Evolutionary conservation across 306 rosid genomes (phyloP).

Genomic region (Citrullus amarus): DNA sequence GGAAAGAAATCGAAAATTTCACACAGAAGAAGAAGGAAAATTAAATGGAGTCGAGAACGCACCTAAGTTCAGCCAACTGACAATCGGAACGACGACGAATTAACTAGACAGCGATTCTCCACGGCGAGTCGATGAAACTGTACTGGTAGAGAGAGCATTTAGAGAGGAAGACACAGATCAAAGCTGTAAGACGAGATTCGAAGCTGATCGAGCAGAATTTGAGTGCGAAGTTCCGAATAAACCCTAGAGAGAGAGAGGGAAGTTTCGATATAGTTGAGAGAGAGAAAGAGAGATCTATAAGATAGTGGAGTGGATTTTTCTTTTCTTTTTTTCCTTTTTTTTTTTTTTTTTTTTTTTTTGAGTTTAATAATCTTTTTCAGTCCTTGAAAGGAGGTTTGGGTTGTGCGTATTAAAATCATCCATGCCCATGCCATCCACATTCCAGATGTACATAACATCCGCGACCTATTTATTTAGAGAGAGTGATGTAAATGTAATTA

Average conservation of each 20-base stretch:
- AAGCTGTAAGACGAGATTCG: slow-evolving; percentile 32
- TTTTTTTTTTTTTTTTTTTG: neutral
- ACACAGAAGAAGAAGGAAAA: neutral
- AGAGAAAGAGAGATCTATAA: slow-evolving; percentile 16
- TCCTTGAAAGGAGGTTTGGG: neutral
- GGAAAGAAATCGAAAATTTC: neutral
- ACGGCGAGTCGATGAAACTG: slow-evolving; percentile 10
- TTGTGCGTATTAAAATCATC: slow-evolving; percentile 3
- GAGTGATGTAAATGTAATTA: neutral
- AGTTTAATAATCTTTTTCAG: neutral
- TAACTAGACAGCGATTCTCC: neutral
- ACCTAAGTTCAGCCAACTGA: slow-evolving; percentile 3
- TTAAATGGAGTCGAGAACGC: neutral
- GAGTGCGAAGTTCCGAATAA: slow-evolving; percentile 47
- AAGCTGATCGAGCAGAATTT: slow-evolving; percentile 26
- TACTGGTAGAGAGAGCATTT: slow-evolving; percentile 14
- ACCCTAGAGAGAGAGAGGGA: slow-evolving; percentile 67
- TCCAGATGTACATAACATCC: slow-evolving; percentile 8
- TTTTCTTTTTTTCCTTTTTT: neutral
- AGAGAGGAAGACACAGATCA: slow-evolving; percentile 7
- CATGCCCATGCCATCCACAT: slow-evolving; percentile 11
- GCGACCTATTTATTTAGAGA: slow-evolving; percentile 3
- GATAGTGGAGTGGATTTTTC: slow-evolving; percentile 1
- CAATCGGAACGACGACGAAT: neutral
- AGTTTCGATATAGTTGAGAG: slow-evolving; percentile 20